Evolutionary conservation across 73 alveolate species (phyloP), one percentile per base, ranked within the genome.

Genomic region (Stentor coeruleus): DNA sequence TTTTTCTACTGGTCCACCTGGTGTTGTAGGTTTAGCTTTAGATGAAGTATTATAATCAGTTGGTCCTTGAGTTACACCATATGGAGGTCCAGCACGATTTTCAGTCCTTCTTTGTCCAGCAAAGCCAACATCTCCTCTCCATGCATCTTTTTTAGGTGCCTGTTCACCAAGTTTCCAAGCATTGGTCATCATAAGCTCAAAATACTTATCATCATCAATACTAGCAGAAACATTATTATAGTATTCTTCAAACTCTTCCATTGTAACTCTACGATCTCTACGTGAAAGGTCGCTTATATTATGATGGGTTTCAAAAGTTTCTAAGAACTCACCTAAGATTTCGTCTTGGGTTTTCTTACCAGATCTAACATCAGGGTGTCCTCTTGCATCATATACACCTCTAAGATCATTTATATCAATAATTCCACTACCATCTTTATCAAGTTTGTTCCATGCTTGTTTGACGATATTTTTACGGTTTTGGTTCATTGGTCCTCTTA

Each of bases 181-280:
- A 38, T 38, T 75, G 3, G 26, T 75, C 83, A 89, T 84, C 86
- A 39, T 90, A 82, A 74, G 86, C 85, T 94, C 97, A 85, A 94
- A 94, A 20, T 86, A 90, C n/a, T 59, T 36, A 59, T 94, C 98
- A 59, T 85, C 90, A 37, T 94, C 99, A 30, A 96, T 87, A 35
- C 94, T 86, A 74, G 94, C 95, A 26, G 98, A 90, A 6, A 93
- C 91, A 74, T 93, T 93, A 66, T 91, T 92, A 89, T 93, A 92
- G 87, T 95, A 96, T 26, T 90, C 98, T 15, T 87, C 28, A 90
- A 96, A 96, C 88, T 96, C 99, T 31, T 96, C 98, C 42, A 85
- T 85, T 28, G 98, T 59, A 35, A 96, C 98, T 49, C 89, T 87
- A 57, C 96, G 94, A 81, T 91, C 82, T 6, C 91, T 82, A 15